Conservation (phyloP, 2,329 filamentous ascomycete genomes). For the Beauveria medogensis region DNA sequence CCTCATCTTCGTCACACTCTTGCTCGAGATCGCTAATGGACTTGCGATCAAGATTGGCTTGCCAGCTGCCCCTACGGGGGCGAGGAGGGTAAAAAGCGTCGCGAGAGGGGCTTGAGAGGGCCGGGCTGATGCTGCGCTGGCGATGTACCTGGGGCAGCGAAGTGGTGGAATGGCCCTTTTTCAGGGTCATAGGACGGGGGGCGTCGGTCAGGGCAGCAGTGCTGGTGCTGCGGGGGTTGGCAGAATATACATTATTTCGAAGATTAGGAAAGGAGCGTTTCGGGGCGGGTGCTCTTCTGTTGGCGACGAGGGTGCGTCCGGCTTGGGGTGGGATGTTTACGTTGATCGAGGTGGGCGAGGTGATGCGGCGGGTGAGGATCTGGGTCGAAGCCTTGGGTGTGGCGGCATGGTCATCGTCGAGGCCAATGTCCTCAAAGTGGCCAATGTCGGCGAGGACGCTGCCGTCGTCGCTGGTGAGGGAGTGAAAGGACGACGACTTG, state of each 20-base stretch:
- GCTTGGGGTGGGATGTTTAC: conserved; percentile 12
- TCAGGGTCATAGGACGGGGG: conserved; percentile 23
- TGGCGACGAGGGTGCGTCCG: conserved; percentile 24
- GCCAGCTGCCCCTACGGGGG: conserved; percentile 61
- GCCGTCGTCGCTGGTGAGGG: conserved; percentile 67
- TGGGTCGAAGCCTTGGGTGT: conserved; percentile 43
- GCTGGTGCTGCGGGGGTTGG: conserved; percentile 45
- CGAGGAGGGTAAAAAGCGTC: conserved; percentile 30
- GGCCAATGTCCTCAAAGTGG: conserved; percentile 89
- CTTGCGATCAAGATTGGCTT: conserved; percentile 57
- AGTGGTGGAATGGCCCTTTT: conserved; percentile 24
- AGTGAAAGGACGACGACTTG: conserved; percentile 82
- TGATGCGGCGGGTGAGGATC: conserved; percentile 29
- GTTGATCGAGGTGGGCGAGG: conserved; percentile 5
- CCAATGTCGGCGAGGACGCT: conserved; percentile 62
- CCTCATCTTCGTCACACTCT: conserved; percentile 69
- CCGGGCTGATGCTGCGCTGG: conserved; percentile 45
- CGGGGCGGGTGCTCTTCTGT: conserved; percentile 21
- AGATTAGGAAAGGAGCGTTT: conserved; percentile 39
- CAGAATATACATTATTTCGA: conserved; percentile 35
- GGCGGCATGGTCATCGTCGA: conserved; percentile 50
- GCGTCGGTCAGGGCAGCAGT: conserved; percentile 28
- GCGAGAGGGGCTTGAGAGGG: conserved; percentile 35
- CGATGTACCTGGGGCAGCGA: conserved; percentile 32
- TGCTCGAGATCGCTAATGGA: conserved; percentile 62